These are phyloP conservation scores for Neltuma alba DNA, from an alignment of 306 rosid species.

Conservation along the genomic window DNA sequence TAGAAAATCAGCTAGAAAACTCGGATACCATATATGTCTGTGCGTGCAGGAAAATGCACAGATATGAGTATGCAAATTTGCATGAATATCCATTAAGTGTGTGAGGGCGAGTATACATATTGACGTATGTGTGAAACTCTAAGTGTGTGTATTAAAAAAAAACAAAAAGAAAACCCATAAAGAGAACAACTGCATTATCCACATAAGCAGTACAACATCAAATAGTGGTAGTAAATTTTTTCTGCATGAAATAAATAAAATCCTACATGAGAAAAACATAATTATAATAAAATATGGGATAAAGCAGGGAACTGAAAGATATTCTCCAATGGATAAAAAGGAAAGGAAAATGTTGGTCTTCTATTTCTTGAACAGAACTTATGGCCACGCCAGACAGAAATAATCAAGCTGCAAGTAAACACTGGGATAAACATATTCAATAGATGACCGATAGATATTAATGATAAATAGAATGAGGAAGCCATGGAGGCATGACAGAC, in stretches of 20 bases:
- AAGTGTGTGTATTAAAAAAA: neutral
- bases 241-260: neutral
- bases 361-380: neutral
- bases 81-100: no score
- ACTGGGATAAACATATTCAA: neutral
- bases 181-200: neutral
- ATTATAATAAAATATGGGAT: neutral
- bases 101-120: neutral
- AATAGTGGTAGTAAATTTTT: neutral
- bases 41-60: neutral
- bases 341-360: neutral
- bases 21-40: neutral
- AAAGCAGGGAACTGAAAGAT: neutral
- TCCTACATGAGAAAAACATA: neutral
- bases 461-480: neutral
- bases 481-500: neutral
- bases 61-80: neutral
- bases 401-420: neutral
- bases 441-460: neutral
- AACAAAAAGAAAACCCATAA: neutral
- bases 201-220: neutral
- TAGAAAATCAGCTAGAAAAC: neutral
- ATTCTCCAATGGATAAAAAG: neutral
- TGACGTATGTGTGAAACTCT: neutral
- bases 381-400: neutral